Evolutionary conservation across 106 monocot genomes (phyloP).

Genomic region (Platanthera zijinensis): DNA sequence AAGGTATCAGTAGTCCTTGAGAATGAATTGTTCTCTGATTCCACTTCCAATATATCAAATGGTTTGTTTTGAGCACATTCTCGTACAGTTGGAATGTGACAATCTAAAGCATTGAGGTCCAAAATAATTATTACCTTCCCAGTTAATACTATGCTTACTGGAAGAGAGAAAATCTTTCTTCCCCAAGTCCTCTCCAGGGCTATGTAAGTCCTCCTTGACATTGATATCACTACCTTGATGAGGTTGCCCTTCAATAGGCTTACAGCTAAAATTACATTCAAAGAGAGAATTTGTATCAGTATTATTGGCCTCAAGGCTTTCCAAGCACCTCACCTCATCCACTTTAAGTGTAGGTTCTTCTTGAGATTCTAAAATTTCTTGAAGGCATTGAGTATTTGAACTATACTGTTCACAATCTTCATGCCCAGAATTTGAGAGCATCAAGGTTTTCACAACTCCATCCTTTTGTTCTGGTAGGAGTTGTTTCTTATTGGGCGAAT

Average conservation of each 20-base stretch:
- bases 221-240: background rate
- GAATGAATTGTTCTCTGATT: background rate
- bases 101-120: background rate
- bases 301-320: background rate
- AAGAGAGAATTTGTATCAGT: background rate
- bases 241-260: background rate
- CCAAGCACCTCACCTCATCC: background rate
- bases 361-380: background rate
- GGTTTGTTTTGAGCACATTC: background rate
- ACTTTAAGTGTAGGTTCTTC: background rate
- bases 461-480: background rate
- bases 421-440: background rate
- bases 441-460: background rate
- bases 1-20: background rate
- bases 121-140: background rate
- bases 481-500: background rate
- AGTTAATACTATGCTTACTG: background rate
- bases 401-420: background rate
- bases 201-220: background rate
- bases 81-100: background rate
- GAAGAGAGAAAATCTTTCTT: background rate
- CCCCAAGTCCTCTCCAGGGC: background rate
- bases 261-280: background rate
- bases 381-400: background rate
- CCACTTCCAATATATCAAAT: background rate